Base-by-base conservation (phyloP, 352 stramenopile genomes). In the Phytophthora brassicae region DNA sequence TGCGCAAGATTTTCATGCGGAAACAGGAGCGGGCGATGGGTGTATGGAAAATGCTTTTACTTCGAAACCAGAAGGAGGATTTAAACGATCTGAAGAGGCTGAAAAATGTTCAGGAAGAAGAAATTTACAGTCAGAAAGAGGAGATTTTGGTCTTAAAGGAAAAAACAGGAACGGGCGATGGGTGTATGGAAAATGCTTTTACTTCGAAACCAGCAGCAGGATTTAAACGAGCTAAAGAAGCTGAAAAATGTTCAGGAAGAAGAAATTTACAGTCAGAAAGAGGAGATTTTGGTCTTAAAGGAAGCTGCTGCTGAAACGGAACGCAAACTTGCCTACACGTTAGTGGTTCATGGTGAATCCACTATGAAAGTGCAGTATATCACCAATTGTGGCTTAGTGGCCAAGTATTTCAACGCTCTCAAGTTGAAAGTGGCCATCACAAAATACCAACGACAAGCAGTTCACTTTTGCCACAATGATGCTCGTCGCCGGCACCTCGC, bases 331-430 rank as follows among this genome's bases (percentile, higher is more conserved):
- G 49, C 33, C 9, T 33, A 51, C 49, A 33, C 26, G 1, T 22
- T 48, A 0, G 23, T 41, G 22, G 36, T 54, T 3, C 48, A 70
- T 17, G 44, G 60, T 20, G 29, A 42, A 49, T 66, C 60, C 5
- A 53, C 38, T 2, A 56, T 36, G 23, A 69, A 58, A 19, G 28
- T 69, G 26, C 65, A 63, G 19, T 54, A 56, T 24, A 3, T 69
- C 33, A 66, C 29, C 0, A 23, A 66, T 20, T 62, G 20, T 31
- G 49, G 54, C 20, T 55, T 73, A 19, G 6, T 70, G 24, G 43
- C 60, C 1, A 70, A 66, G 8, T 61, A 47, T 63, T 73, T 73
- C 17, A 73, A 73, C 13, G 43, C 54, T 12, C 45, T 73, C 11
- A 73, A 73, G 23, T 39, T 66, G 1, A 56, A 51, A 6, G 28